Conservation (phyloP, 2,329 filamentous ascomycete species). For the Oidium heveae region DNA sequence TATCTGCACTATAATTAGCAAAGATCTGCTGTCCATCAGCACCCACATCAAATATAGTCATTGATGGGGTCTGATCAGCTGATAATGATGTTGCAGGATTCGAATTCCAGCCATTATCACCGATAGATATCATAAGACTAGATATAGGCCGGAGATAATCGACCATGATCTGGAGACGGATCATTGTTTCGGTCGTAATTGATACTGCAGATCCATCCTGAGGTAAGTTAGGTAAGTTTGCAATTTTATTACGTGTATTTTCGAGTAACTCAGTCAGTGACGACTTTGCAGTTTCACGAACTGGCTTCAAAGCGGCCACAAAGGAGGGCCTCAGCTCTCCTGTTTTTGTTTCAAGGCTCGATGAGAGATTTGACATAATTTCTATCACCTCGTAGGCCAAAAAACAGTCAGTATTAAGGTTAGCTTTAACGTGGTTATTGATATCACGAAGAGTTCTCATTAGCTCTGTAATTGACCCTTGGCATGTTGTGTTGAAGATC, state of each 20-base stretch:
- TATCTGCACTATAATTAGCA: constrained; percentile 71
- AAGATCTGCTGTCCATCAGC: constrained; percentile 77
- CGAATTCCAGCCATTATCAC: constrained; percentile 71
- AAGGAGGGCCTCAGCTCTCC: constrained; percentile 67
- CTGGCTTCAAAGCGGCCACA: constrained; percentile 63
- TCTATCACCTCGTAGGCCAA: constrained; percentile 89
- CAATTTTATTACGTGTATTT: constrained; percentile 49
- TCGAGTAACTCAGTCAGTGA: constrained; percentile 66
- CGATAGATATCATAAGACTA: constrained; percentile 74
- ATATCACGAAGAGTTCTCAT: constrained; percentile 68
- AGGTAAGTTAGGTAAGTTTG: constrained; percentile 40
- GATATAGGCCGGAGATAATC: constrained; percentile 66
- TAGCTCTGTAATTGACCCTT: constrained; percentile 55
- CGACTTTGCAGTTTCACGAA: constrained; percentile 73
- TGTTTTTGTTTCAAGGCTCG: constrained; percentile 55
- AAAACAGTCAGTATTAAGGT: constrained; percentile 77
- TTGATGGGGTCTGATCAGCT: constrained; percentile 38
- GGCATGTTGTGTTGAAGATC: constrained; percentile 57
- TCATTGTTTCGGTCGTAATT: constrained; percentile 64
- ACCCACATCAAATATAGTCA: constrained; percentile 62
- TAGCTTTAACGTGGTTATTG: constrained; percentile 67
- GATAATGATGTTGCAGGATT: constrained; percentile 27
- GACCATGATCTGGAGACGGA: constrained; percentile 63
- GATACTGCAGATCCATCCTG: constrained; percentile 55
- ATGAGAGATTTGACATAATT: constrained; percentile 57